Evolutionary conservation across 2,329 filamentous ascomycete genomes (phyloP), one percentile per base, ranked within the genome.

Genomic region (Monosporascus sp.): DNA sequence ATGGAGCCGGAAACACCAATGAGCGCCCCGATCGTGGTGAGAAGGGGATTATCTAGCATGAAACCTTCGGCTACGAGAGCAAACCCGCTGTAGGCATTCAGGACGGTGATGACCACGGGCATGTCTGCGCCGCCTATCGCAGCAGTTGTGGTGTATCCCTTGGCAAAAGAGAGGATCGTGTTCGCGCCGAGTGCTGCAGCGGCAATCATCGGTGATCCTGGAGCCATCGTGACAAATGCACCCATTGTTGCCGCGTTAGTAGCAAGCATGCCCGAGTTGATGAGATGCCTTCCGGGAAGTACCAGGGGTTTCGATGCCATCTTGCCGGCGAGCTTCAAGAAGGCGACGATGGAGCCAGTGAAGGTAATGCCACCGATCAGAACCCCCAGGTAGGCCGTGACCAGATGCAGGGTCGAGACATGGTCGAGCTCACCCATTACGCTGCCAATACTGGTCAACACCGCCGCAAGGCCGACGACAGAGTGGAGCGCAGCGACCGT

Each of bases 111-210:
- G 34, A 94, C 90, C 5, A 95, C 90, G 71, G 83, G 91, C 91
- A 96, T 96, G 65, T 96, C 91, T 14, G 91, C 91, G n/a, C 91
- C 91, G 22, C 91, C 91, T 64, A 96, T 95, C 0, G 90, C 90
- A 2, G 91, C 82, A 0, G 91, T 96, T 0, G 91, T 95, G 0
- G 91, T 96, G 66, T 84, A 95, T 7, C 91, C 91, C 69, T 96
- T 93, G 57, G 88, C 74, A 69, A 96, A 96, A 56, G 88, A 92
- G 24, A 96, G 75, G 0, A 82, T 75, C 0, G 91, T 85, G 66
- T 89, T 96, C 41, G 87, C 88, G 26, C 85, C 83, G 1, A 96
- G 75, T 46, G 89, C 91, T 1, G 83, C 84, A 1, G 90, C 91
- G 7, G 90, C 91, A 60, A 96, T 87, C 53, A 84, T 74, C 1